Conservation (phyloP, 2,329 filamentous ascomycete species). For the Domatiomyces globalis region DNA sequence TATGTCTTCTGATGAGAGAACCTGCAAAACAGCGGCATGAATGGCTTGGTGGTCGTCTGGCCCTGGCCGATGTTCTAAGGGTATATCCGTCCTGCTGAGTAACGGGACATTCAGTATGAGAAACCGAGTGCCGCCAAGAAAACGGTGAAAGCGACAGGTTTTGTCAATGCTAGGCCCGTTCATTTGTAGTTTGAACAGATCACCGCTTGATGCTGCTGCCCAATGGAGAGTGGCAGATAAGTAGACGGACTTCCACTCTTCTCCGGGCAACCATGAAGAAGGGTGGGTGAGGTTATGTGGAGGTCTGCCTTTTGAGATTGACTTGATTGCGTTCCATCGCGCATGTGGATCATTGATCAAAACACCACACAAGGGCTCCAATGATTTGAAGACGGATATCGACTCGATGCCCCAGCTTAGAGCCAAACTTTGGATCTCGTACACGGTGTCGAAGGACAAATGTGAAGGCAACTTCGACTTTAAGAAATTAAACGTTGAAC, state of each 20-base stretch:
- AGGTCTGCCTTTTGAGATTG: neutral
- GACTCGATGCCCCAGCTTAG: neutral
- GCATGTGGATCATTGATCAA: neutral
- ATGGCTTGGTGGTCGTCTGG: neutral
- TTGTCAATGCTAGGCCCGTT: slow-evolving; percentile 29
- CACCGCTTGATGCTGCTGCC: slow-evolving; percentile 21
- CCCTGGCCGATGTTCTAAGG: slow-evolving; percentile 12
- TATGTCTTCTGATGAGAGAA: neutral
- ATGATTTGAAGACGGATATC: neutral
- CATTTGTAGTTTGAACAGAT: slow-evolving; percentile 27
- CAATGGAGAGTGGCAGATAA: slow-evolving; percentile 30
- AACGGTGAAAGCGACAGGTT: slow-evolving; percentile 32
- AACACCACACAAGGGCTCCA: neutral
- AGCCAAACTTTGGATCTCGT: neutral
- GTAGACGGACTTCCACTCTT: slow-evolving; percentile 20
- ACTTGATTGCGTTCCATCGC: slow-evolving; percentile 8
- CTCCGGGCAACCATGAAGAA: slow-evolving; percentile 2
- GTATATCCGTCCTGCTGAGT: neutral
- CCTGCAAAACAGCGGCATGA: neutral
- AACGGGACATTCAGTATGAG: slow-evolving; percentile 11
- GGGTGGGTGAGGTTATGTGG: neutral
- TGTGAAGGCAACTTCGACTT: neutral
- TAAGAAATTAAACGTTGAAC: neutral
- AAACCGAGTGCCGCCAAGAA: slow-evolving; percentile 35
- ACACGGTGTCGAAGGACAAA: neutral